Evolutionary conservation across 768 basidiomycete species (phyloP).

Genomic region (Termitomyces sp.): DNA sequence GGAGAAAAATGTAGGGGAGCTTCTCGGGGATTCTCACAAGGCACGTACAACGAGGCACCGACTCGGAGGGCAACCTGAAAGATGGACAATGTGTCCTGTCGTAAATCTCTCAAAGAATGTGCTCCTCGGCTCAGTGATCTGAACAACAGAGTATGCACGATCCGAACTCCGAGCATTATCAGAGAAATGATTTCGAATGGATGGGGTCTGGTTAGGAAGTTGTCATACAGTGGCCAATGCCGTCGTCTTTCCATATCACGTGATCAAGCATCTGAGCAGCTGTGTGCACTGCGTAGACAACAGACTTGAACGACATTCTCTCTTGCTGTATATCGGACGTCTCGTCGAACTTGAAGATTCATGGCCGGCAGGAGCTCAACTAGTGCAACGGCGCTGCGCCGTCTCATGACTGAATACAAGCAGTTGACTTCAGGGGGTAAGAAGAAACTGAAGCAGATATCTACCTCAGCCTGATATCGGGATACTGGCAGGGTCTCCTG

Average conservation of each 20-base stretch:
- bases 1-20: too few species aligned
- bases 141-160: neutral
- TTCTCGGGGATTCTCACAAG: too few species aligned
- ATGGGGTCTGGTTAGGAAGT: too few species aligned
- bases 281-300: too few species aligned
- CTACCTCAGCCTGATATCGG: conserved; percentile 5
- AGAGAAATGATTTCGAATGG: neutral
- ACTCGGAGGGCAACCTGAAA: neutral
- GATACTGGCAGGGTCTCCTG: conserved; percentile 60
- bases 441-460: conserved; percentile 9
- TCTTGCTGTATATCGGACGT: neutral
- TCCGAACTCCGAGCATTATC: neutral
- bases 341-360: neutral
- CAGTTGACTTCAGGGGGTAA: conserved; percentile 75
- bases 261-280: too few species aligned
- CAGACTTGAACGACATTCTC: too few species aligned
- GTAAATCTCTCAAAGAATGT: neutral
- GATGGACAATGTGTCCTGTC: neutral
- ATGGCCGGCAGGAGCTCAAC: conserved; percentile 52
- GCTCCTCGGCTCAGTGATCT: neutral
- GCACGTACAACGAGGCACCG: neutral
- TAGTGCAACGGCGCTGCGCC: conserved; percentile 69
- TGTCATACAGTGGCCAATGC: too few species aligned
- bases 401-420: conserved; percentile 92
- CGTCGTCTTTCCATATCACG: too few species aligned